A percentile compares a stretch with the other conserved stretches of the same genome.
Evolutionary conservation across 495 filamentous ascomycete species (phyloP).

Genomic region (Aspergillus panamensis): DNA sequence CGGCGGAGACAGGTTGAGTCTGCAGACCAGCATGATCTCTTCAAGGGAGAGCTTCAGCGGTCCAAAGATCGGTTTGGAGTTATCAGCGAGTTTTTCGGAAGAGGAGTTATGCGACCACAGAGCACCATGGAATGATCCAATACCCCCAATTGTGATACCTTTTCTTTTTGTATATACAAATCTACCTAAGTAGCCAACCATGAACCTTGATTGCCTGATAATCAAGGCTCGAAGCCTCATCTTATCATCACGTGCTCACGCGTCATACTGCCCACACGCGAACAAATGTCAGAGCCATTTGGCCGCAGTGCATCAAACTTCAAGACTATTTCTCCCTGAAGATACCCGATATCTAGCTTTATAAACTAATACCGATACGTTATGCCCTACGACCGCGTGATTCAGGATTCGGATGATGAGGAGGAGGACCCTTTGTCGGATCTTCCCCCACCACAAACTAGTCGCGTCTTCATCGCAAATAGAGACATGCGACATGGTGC

Average conservation of each 20-base stretch:
- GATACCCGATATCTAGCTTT: neutral
- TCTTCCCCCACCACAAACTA: conserved; percentile 23
- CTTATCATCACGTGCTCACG: conserved; percentile 40
- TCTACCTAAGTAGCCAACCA: neutral
- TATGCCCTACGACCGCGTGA: conserved; percentile 41
- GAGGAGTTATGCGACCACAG: conserved; percentile 74
- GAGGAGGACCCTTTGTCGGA: conserved; percentile 42
- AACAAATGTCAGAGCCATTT: neutral
- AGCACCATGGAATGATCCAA: conserved; percentile 38
- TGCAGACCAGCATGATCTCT: conserved; percentile 85
- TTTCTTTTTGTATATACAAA: conserved; percentile 2
- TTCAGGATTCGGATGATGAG: conserved; percentile 52
- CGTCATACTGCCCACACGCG: conserved; percentile 17
- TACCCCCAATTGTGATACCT: conserved; percentile 1
- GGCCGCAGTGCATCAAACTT: neutral
- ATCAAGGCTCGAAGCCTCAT: neutral
- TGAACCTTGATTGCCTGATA: conserved; percentile 4
- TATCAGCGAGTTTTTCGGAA: conserved; percentile 89
- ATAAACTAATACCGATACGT: neutral
- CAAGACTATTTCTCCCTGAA: neutral
- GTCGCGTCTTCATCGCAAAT: conserved; percentile 13
- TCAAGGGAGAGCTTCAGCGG: conserved; percentile 72
- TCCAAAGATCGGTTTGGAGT: conserved; percentile 82
- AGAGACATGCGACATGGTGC: conserved; percentile 9
- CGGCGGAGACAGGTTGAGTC: conserved; percentile 83